These are phyloP conservation scores for Aurinia saxatilis DNA, from an alignment of 345 rosid species.

Conservation along the genomic window DNA sequence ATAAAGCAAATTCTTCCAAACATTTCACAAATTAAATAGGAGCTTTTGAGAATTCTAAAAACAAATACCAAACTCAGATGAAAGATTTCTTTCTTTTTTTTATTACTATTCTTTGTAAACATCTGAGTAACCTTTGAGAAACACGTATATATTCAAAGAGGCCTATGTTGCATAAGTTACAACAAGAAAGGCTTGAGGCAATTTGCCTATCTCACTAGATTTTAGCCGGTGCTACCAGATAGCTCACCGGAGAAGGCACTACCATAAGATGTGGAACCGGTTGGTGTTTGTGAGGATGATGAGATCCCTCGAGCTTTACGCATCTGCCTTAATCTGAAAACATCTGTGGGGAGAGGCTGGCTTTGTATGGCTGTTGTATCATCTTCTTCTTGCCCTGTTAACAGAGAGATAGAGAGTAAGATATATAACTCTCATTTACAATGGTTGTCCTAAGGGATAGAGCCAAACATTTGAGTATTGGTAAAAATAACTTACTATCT, in stretches of 20 bases:
- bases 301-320: conserved; percentile 60
- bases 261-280: conserved; percentile 80
- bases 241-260: conserved; percentile 84
- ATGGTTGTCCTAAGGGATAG: background rate
- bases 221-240: conserved; percentile 68
- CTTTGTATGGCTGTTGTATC: conserved; percentile 62
- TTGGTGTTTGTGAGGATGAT: conserved; percentile 50
- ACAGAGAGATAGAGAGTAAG: background rate
- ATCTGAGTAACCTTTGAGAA: too few relatives aligned
- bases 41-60: too few relatives aligned
- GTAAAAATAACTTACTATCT: conserved; percentile 35
- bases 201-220: background rate
- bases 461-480: background rate
- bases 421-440: background rate
- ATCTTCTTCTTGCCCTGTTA: conserved; percentile 69
- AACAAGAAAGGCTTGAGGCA: conserved; percentile 9
- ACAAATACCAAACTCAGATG: too few relatives aligned
- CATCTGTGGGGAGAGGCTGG: conserved; percentile 73
- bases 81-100: too few relatives aligned
- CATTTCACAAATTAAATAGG: too few relatives aligned
- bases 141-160: background rate
- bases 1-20: too few relatives aligned
- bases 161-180: conserved; percentile 16
- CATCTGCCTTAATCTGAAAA: conserved; percentile 67
- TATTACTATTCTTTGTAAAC: too few relatives aligned